A percentile compares a stretch with the other conserved stretches of the same genome.
Evolutionary conservation across 768 basidiomycete genomes (phyloP).

Genomic region (Mycena alexandri): DNA sequence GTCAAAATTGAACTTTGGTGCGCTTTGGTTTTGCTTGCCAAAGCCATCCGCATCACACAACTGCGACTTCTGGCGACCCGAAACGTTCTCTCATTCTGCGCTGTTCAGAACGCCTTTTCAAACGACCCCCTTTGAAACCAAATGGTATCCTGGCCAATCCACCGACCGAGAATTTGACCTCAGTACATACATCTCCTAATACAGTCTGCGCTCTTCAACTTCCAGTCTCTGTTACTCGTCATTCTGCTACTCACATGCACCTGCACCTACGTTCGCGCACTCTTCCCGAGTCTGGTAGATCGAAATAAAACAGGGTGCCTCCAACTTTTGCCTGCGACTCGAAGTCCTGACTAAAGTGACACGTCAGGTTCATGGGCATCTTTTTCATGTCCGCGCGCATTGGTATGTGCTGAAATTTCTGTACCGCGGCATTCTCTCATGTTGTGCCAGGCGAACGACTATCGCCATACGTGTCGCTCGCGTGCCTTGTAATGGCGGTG

Average conservation of each 20-base stretch:
- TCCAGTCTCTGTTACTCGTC: conserved; percentile 94
- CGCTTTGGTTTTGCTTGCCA: too few species aligned
- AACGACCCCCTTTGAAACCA: too few species aligned
- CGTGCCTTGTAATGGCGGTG: conserved; percentile 93
- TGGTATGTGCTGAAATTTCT: conserved; percentile 64
- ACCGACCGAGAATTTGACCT: background rate
- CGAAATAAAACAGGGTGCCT: conserved; percentile 93
- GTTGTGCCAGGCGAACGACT: conserved; percentile 83
- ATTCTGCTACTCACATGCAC: conserved; percentile 96
- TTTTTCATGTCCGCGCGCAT: conserved; percentile 97
- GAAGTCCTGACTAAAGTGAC: background rate
- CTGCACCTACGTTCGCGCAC: conserved; percentile 93
- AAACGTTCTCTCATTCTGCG: too few species aligned
- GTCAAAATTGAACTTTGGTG: too few species aligned
- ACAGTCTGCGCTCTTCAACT: conserved; percentile 96
- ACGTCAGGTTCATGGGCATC: conserved; percentile 83
- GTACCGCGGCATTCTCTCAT: conserved; percentile 3
- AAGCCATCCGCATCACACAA: too few species aligned
- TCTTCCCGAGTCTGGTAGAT: conserved; percentile 91
- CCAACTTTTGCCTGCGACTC: conserved; percentile 1
- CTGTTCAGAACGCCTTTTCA: background rate
- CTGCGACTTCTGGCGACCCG: too few species aligned
- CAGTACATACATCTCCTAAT: background rate
- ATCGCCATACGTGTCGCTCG: conserved; percentile 95
- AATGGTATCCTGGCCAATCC: conserved; percentile 22